phyloP scores from a whole-genome alignment of 2,329 filamentous ascomycete species.

The Microthyrium microscopicum region DNA sequence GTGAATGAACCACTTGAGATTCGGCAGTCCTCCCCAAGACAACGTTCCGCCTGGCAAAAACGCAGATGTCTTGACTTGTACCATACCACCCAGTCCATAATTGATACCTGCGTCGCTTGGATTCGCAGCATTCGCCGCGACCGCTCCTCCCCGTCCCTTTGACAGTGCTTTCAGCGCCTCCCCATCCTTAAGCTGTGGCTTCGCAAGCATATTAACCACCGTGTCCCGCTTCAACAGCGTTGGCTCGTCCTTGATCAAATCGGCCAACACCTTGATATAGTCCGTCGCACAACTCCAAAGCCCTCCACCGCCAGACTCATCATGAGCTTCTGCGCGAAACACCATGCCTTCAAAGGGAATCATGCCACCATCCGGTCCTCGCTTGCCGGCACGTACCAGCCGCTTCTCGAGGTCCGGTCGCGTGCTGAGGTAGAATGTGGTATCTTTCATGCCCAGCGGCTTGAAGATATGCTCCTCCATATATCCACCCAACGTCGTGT shows the following conservation, averaged over 20 bases:
- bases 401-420: conserved; percentile 6
- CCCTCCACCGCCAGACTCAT: conserved; percentile 7
- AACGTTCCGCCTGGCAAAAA: conserved; percentile 4
- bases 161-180: background rate
- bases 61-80: conserved; percentile 3
- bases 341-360: background rate
- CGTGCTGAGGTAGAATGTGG: conserved; percentile 7
- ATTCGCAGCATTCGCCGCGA: conserved; percentile 6
- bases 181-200: conserved; percentile 2
- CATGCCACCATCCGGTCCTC: conserved; percentile 4
- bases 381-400: conserved; percentile 1
- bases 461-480: conserved; percentile 8
- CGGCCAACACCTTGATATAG: conserved; percentile 7
- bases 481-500: conserved; percentile 6
- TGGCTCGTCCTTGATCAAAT: conserved; percentile 5
- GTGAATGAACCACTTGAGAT: conserved; percentile 9
- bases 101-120: conserved; percentile 4
- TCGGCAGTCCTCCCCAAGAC: conserved; percentile 8
- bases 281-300: conserved; percentile 6
- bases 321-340: background rate
- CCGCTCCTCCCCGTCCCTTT: conserved; percentile 3
- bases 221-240: conserved; percentile 8
- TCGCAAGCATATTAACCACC: conserved; percentile 2
- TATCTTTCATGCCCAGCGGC: conserved; percentile 7
- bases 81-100: conserved; percentile 8